A percentile compares a stretch with the other conserved stretches of the same genome.
These are phyloP conservation scores for Rhodotorula sp. DNA, from an alignment of 1,284 basidiomycete genomes.

Conservation along the genomic window DNA sequence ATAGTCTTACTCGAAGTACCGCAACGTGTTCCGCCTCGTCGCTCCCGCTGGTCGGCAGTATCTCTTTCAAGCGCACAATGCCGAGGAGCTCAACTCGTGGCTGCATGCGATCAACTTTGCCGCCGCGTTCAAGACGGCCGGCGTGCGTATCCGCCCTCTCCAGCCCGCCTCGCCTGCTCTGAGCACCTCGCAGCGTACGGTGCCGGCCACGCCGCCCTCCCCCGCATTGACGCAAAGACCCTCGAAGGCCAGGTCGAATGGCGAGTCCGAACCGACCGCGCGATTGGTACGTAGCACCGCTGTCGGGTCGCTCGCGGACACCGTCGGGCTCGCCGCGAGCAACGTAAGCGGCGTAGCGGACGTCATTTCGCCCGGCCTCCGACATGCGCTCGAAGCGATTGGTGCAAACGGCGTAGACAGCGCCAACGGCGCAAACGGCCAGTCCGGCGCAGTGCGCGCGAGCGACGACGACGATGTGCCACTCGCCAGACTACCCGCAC, in stretches of 20 bases:
- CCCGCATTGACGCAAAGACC: neutral
- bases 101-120: constrained; percentile 92
- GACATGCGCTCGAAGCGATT: neutral
- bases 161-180: neutral
- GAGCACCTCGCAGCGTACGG: neutral
- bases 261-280: neutral
- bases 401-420: neutral
- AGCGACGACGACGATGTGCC: neutral
- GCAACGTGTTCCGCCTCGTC: constrained; percentile 75
- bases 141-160: constrained; percentile 70
- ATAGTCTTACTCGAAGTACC: constrained; percentile 68
- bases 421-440: neutral
- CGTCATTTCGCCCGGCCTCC: neutral
- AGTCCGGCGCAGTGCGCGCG: neutral
- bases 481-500: neutral
- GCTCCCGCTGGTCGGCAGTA: constrained; percentile 75
- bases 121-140: constrained; percentile 81
- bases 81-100: constrained; percentile 85
- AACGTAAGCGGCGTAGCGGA: neutral
- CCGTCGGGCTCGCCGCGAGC: neutral
- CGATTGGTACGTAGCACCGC: neutral
- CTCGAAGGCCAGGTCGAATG: neutral
- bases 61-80: constrained; percentile 72
- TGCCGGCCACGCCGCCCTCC: neutral
- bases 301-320: neutral